Percentiles rank a stretch among this genome's conserved stretches.
phyloP scores from a whole-genome alignment of 495 filamentous ascomycete species.

The Immersiella caudata region DNA sequence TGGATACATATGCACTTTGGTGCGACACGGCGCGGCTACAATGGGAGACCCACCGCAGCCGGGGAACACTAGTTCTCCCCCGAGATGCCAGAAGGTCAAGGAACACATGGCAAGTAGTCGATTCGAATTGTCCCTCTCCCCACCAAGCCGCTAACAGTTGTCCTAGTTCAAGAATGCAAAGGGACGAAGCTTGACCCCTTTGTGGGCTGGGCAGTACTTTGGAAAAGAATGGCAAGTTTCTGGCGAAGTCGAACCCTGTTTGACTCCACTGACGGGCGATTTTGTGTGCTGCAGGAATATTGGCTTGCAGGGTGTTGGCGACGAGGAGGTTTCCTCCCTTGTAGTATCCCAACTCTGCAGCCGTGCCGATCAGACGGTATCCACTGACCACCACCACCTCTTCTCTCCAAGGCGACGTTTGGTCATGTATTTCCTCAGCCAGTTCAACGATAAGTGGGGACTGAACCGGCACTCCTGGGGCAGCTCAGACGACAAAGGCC shows the following conservation, averaged over 20 bases:
- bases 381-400: neutral
- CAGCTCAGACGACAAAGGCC: conserved; percentile 8
- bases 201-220: conserved; percentile 1
- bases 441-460: conserved; percentile 2
- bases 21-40: neutral
- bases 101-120: neutral
- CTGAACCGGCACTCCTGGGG: conserved; percentile 1
- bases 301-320: neutral
- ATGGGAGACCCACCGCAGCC: neutral
- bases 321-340: conserved; percentile 9
- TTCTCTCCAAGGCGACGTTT: neutral
- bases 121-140: too few relatives aligned
- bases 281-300: too few relatives aligned
- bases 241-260: too few relatives aligned
- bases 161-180: neutral
- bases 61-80: neutral
- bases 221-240: conserved; percentile 2
- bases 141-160: too few relatives aligned
- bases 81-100: neutral
- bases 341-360: conserved; percentile 1
- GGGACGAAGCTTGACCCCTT: neutral
- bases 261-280: too few relatives aligned
- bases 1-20: neutral
- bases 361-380: neutral
- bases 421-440: neutral